Base-by-base conservation (phyloP, 148 eudicot genomes). In the Polygonum aviculare region DNA sequence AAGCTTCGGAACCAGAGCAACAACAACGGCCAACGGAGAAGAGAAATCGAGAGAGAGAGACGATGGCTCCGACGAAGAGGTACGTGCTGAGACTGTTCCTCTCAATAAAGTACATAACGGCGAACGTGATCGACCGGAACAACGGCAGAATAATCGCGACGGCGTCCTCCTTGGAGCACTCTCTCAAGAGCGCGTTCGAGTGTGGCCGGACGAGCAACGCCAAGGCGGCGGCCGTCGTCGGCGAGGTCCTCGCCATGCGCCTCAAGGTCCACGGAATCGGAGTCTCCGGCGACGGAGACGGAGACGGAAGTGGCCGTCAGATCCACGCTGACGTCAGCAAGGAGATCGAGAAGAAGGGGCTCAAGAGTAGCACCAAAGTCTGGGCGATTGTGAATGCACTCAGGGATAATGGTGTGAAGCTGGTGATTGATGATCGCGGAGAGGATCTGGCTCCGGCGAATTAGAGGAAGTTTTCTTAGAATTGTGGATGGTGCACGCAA, bases 381-480 rank as follows among this genome's bases (percentile, higher is more conserved):
- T 84, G 86, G 90, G 90, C 84, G 40, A 49, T 87, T 78, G 84
- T 84, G 33, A 81, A 87, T 71, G 84, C 86, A 14, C 83, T 87
- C 5, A 84, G 69, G 49, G 54, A 77, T 70, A 73, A 74, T 63
- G 83, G 80, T 0, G 83, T 81, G 14, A 81, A 80, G 60, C n/a
- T 77, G 21, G 26, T 85, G 45, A 74, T 76, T 2, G 87, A 80
- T 44, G 85, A 82, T 15, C 69, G 72, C 51, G 73, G 31, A 22
- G 69, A n/a, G n/a, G n/a, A n/a, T n/a, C n/a, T n/a, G n/a, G n/a
- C n/a, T n/a, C n/a, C n/a, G n/a, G n/a, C n/a, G n/a, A n/a, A n/a
- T n/a, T n/a, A n/a, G n/a, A n/a, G n/a, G n/a, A n/a, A n/a, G n/a
- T n/a, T n/a, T n/a, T n/a, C n/a, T n/a, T n/a, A n/a, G n/a, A n/a